A percentile compares a stretch with the other conserved stretches of the same genome.
Evolutionary conservation across 441 rosid species (phyloP).

Genomic region (Hura crepitans): DNA sequence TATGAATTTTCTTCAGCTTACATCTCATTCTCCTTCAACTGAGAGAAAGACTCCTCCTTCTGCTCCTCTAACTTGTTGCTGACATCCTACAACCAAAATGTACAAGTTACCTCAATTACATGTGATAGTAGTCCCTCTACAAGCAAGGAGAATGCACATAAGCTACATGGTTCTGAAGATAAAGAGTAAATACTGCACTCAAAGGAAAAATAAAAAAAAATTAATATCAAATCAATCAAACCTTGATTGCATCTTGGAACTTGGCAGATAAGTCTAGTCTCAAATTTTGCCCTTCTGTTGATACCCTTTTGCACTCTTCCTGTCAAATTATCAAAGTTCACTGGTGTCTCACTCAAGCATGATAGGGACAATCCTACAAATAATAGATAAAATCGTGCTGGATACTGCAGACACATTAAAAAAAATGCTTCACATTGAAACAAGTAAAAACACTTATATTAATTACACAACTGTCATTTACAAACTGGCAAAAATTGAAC

Average conservation of each 20-base stretch:
- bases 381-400: background rate
- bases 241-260: constrained; percentile 94
- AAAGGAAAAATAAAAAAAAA: background rate
- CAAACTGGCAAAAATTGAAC: too few relatives aligned
- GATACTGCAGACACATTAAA: constrained; percentile 3
- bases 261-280: constrained; percentile 80
- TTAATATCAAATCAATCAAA: constrained; percentile 22
- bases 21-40: constrained; percentile 92
- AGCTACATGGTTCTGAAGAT: background rate
- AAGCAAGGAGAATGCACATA: constrained; percentile 14
- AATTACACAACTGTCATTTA: background rate
- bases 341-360: constrained; percentile 9
- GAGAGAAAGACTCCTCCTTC: constrained; percentile 72
- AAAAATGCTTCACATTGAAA: background rate
- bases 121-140: background rate
- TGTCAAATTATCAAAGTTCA: constrained; percentile 29
- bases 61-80: constrained; percentile 81
- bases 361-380: background rate
- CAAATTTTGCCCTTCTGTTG: constrained; percentile 78
- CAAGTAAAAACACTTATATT: background rate
- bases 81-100: constrained; percentile 59
- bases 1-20: constrained; percentile 37
- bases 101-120: background rate
- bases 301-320: constrained; percentile 90
- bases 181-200: background rate